These are phyloP conservation scores for Cercospora sp. DNA, from an alignment of 2,329 filamentous ascomycete genomes.

Conservation along the genomic window DNA sequence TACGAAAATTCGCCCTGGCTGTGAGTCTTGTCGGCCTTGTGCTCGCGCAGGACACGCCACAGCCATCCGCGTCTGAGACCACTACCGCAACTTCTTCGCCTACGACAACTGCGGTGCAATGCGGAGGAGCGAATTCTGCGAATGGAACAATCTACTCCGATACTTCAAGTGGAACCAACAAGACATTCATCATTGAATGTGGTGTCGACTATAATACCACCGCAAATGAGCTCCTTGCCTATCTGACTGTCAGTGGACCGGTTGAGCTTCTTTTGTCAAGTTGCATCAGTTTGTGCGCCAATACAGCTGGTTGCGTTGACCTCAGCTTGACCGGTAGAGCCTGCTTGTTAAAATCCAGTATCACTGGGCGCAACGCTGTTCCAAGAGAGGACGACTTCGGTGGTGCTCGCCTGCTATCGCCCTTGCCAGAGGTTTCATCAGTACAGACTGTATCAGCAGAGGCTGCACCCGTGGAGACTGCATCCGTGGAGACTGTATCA, in stretches of 20 bases:
- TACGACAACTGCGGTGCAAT: conserved; percentile 10
- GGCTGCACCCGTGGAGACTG: no score
- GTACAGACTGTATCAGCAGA: no score
- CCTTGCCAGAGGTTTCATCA: background rate
- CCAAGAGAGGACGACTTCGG: background rate
- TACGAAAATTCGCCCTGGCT: background rate
- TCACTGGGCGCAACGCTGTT: background rate
- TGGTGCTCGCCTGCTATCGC: conserved; percentile 7
- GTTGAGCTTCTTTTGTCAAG: conserved; percentile 2
- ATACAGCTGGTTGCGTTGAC: conserved; percentile 28
- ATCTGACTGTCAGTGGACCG: background rate
- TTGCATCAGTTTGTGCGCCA: conserved; percentile 32
- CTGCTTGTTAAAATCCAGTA: conserved; percentile 12
- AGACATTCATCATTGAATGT: conserved; percentile 34
- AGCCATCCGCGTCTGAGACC: conserved; percentile 14
- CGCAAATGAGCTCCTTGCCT: background rate
- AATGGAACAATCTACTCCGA: conserved; percentile 30
- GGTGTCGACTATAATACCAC: conserved; percentile 32
- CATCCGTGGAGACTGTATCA: background rate
- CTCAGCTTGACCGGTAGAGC: conserved; percentile 27
- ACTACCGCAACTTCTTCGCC: conserved; percentile 4
- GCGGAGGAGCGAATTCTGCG: conserved; percentile 19
- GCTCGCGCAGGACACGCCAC: background rate
- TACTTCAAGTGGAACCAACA: conserved; percentile 21
- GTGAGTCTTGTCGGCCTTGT: background rate